Evolutionary conservation across 441 rosid species (phyloP).

Genomic region (Capsella rubella): DNA sequence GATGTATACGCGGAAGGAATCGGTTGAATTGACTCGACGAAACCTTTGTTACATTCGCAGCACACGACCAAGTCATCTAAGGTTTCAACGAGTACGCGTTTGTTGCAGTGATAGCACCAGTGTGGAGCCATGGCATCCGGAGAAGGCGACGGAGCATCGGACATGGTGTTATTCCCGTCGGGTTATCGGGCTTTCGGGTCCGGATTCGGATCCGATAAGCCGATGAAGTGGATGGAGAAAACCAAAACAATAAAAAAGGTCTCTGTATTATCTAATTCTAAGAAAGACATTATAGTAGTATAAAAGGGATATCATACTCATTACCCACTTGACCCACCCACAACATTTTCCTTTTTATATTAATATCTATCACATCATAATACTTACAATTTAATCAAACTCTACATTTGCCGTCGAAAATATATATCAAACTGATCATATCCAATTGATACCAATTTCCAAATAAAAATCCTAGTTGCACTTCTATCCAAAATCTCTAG

Average conservation of each 20-base stretch:
- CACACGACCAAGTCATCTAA: slow-evolving; percentile 51
- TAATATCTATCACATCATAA: neutral
- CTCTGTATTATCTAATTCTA: slow-evolving; percentile 14
- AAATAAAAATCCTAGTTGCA: slow-evolving; percentile 5
- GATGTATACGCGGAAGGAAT: slow-evolving; percentile 43
- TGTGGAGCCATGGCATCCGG: slow-evolving; percentile 43
- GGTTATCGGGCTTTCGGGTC: slow-evolving; percentile 34
- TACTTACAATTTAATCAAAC: neutral
- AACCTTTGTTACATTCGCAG: slow-evolving; percentile 69
- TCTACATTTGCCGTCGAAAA: neutral
- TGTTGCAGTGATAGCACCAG: slow-evolving; percentile 78
- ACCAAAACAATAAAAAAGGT: neutral
- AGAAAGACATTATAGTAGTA: slow-evolving; percentile 20
- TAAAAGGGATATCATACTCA: neutral
- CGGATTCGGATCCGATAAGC: slow-evolving; percentile 42
- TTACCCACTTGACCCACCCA: slow-evolving; percentile 42
- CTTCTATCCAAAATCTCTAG: neutral
- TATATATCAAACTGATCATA: neutral
- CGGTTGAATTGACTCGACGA: slow-evolving; percentile 58
- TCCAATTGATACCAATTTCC: neutral
- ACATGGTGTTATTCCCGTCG: slow-evolving; percentile 44
- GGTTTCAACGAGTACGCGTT: slow-evolving; percentile 64
- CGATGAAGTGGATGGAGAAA: slow-evolving; percentile 5
- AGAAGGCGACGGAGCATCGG: slow-evolving; percentile 48
- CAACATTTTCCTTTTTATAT: neutral